These are phyloP conservation scores for Teratosphaeria epicoccoides DNA, from an alignment of 2,329 filamentous ascomycete genomes.

Conservation along the genomic window DNA sequence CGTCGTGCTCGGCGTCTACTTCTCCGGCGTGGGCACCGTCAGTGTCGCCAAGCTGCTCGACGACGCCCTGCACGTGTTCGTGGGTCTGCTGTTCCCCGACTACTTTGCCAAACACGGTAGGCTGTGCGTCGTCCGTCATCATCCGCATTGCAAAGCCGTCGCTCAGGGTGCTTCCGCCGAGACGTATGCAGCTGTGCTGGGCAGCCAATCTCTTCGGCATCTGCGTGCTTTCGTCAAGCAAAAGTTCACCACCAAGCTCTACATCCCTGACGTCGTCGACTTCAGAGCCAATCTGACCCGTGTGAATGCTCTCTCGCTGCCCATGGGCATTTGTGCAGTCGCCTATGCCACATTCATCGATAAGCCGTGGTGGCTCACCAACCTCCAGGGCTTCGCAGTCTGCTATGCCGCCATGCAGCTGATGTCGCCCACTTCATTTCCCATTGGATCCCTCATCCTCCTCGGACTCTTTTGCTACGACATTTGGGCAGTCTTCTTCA, in stretches of 20 bases:
- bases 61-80: slow-evolving; percentile 55
- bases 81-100: slow-evolving; percentile 61
- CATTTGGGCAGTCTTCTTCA: slow-evolving; percentile 85
- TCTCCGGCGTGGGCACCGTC: slow-evolving; percentile 67
- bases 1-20: slow-evolving; percentile 72
- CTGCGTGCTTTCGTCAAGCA: slow-evolving; percentile 39
- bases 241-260: slow-evolving; percentile 42
- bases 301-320: slow-evolving; percentile 46
- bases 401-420: slow-evolving; percentile 73
- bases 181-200: not conserved
- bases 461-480: slow-evolving; percentile 84
- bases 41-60: slow-evolving; percentile 63
- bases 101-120: slow-evolving; percentile 49
- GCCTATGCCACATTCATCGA: slow-evolving; percentile 54
- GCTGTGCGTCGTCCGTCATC: slow-evolving; percentile 38
- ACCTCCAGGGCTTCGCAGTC: slow-evolving; percentile 77
- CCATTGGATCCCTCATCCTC: slow-evolving; percentile 68
- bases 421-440: slow-evolving; percentile 80
- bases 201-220: slow-evolving; percentile 40
- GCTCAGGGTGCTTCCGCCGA: slow-evolving; percentile 3
- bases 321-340: slow-evolving; percentile 46
- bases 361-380: slow-evolving; percentile 64
- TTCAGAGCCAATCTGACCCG: slow-evolving; percentile 42
- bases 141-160: slow-evolving; percentile 25
- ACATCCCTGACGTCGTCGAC: slow-evolving; percentile 35